Conservation (phyloP, 1,284 basidiomycete genomes). For the Puccinia triticina region DNA sequence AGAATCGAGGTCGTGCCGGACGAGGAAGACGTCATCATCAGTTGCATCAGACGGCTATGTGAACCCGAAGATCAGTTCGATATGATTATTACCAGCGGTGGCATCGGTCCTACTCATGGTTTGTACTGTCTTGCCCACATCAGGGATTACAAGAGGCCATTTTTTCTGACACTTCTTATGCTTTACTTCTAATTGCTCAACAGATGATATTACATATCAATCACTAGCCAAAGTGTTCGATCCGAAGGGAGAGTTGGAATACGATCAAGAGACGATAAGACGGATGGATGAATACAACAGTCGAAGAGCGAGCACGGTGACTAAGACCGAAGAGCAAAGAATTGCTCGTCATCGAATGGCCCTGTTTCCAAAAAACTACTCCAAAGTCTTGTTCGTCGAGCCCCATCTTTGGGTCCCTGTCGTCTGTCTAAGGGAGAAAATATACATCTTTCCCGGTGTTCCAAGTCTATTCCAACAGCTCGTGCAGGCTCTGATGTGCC, state of each 20-base stretch:
- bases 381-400: slow-evolving; percentile 56
- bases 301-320: background rate
- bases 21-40: slow-evolving; percentile 82
- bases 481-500: slow-evolving; percentile 53
- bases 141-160: background rate
- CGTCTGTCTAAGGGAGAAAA: slow-evolving; percentile 60
- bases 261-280: slow-evolving; percentile 77
- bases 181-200: background rate
- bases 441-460: slow-evolving; percentile 62
- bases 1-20: slow-evolving; percentile 89
- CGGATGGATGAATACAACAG: slow-evolving; percentile 69
- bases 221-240: slow-evolving; percentile 83
- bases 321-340: slow-evolving; percentile 68
- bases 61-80: slow-evolving; percentile 68
- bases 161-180: background rate
- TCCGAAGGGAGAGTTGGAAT: slow-evolving; percentile 64
- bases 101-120: slow-evolving; percentile 67
- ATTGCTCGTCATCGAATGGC: slow-evolving; percentile 79
- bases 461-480: slow-evolving; percentile 56
- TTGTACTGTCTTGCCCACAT: background rate
- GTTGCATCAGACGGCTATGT: slow-evolving; percentile 82
- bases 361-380: slow-evolving; percentile 68
- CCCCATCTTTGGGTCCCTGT: slow-evolving; percentile 62
- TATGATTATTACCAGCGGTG: slow-evolving; percentile 82
- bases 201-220: slow-evolving; percentile 80